phyloP scores from a whole-genome alignment of 2,329 filamentous ascomycete genomes.

The Sporothrix phasma region DNA sequence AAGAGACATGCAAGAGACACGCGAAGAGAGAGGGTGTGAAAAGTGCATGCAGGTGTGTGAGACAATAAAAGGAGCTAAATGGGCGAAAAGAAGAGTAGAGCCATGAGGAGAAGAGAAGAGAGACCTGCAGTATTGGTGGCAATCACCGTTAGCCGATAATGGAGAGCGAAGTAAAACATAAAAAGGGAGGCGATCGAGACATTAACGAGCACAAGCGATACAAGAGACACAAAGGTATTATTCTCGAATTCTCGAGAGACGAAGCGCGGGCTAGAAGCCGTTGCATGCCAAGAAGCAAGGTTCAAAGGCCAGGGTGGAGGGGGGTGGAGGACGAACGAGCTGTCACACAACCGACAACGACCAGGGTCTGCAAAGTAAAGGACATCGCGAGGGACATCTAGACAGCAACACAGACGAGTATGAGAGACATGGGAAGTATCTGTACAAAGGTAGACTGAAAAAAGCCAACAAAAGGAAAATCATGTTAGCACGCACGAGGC shows the following conservation, averaged over 20 bases:
- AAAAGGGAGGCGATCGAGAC: not conserved
- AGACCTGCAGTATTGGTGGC: not conserved
- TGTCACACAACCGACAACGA: not conserved
- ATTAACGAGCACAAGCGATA: not conserved
- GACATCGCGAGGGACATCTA: not conserved
- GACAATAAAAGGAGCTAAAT: not conserved
- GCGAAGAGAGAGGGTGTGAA: not conserved
- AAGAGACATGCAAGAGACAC: not conserved
- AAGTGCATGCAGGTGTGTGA: not conserved
- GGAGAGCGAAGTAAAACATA: not conserved
- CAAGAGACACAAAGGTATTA: constrained; percentile 1
- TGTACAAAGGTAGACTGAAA: not conserved
- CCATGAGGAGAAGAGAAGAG: not conserved
- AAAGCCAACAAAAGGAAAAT: not conserved
- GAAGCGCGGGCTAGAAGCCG: not conserved
- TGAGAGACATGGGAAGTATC: not conserved
- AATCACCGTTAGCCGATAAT: constrained; percentile 3
- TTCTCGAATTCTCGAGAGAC: constrained; percentile 1
- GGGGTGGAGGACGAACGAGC: not conserved
- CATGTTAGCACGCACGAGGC: not conserved
- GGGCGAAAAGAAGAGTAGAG: not conserved
- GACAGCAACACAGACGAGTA: not conserved
- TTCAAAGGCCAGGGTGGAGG: not conserved
- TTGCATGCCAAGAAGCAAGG: not conserved
- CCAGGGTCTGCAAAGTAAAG: not conserved